Percentiles rank a stretch among this genome's conserved stretches.
Conservation (phyloP, 1,284 basidiomycete species). For the Kalmanozyma brasiliensis region DNA sequence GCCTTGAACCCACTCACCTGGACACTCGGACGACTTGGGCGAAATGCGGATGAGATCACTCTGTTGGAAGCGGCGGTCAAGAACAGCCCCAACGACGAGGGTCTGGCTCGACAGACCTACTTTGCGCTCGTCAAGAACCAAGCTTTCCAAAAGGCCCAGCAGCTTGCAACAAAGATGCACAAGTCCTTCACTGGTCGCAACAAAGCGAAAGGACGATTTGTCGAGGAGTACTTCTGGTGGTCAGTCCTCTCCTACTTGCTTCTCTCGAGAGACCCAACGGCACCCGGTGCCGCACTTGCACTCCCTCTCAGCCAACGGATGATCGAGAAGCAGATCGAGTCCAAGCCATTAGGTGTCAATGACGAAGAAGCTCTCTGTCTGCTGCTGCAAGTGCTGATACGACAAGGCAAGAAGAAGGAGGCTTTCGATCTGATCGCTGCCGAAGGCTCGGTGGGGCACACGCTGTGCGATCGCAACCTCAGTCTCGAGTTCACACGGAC, state of each 20-base stretch:
- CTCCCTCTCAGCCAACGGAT: conserved; percentile 73
- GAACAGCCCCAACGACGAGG: conserved; percentile 80
- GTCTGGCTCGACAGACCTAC: conserved; percentile 82
- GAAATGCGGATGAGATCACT: conserved; percentile 72
- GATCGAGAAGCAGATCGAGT: conserved; percentile 78
- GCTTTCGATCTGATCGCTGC: conserved; percentile 77
- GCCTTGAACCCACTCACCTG: conserved; percentile 82
- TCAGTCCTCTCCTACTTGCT: conserved; percentile 80
- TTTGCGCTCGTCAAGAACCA: conserved; percentile 70
- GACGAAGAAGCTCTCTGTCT: conserved; percentile 80
- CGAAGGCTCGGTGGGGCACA: conserved; percentile 71
- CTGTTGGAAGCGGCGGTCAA: conserved; percentile 66
- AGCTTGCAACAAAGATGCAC: conserved; percentile 50
- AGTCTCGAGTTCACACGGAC: conserved; percentile 73
- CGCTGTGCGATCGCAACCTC: conserved; percentile 77
- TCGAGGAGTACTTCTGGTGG: conserved; percentile 83
- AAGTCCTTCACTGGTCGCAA: conserved; percentile 72
- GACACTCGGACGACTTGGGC: conserved; percentile 78
- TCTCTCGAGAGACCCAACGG: conserved; percentile 67
- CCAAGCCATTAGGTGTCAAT: conserved; percentile 77
- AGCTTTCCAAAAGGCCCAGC: conserved; percentile 61
- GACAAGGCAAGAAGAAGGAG: conserved; percentile 71
- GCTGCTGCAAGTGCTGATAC: conserved; percentile 77
- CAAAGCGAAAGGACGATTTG: conserved; percentile 81
- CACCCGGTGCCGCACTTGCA: conserved; percentile 73